phyloP scores from a whole-genome alignment of 2,329 filamentous ascomycete genomes.

The Fusarium camptoceras region DNA sequence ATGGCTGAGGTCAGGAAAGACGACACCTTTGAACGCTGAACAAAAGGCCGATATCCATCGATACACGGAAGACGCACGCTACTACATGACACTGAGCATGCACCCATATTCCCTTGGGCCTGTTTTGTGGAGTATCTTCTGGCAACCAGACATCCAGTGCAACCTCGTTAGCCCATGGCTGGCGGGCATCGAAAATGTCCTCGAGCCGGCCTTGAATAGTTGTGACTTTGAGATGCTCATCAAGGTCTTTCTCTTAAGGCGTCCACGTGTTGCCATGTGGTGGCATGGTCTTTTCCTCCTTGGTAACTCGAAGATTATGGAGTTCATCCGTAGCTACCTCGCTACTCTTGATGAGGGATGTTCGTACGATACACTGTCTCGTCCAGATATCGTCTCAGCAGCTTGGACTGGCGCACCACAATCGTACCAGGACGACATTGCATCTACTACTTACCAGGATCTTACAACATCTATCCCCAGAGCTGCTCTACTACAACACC shows the following conservation, averaged over 20 bases:
- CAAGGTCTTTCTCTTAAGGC: conserved; percentile 43
- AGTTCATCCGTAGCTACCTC: conserved; percentile 43
- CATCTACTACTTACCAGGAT: conserved; percentile 22
- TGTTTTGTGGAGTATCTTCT: conserved; percentile 49
- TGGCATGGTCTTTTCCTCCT: conserved; percentile 48
- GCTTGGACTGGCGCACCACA: conserved; percentile 44
- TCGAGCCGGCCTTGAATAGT: conserved; percentile 37
- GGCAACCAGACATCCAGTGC: conserved; percentile 48
- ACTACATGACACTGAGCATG: conserved; percentile 51
- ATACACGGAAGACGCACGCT: conserved; percentile 40
- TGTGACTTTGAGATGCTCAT: conserved; percentile 42
- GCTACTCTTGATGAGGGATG: conserved; percentile 45
- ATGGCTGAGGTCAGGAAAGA: conserved; percentile 16
- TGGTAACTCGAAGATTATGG: conserved; percentile 34
- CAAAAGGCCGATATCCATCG: conserved; percentile 30
- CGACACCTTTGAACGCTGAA: conserved; percentile 10
- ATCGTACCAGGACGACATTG: conserved; percentile 41
- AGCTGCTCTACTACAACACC: conserved; percentile 41
- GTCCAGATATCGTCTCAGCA: conserved; percentile 45
- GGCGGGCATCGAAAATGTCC: conserved; percentile 38
- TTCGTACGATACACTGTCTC: conserved; percentile 41
- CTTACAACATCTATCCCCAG: conserved; percentile 35
- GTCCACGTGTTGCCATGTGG: conserved; percentile 47
- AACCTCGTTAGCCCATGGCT: conserved; percentile 50
- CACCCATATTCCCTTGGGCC: conserved; percentile 43